Evolutionary conservation across 352 stramenopile genomes (phyloP), one percentile per base, ranked within the genome.

Genomic region (Phytophthora crassamura): DNA sequence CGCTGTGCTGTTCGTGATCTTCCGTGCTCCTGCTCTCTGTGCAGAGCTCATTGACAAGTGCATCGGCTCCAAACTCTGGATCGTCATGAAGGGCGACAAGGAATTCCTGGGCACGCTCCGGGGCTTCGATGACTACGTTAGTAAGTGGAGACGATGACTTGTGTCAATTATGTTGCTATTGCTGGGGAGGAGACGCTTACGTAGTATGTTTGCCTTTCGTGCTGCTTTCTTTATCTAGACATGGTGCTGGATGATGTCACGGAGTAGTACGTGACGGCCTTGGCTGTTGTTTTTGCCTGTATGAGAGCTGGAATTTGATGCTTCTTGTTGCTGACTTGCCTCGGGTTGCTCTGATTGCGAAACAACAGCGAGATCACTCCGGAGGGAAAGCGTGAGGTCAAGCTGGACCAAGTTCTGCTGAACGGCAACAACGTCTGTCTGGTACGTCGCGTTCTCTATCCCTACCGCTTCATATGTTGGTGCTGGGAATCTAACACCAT

Each of bases 21-120:
- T 35, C 16, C 3, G 8, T 45, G 5, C 33, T 30, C 30, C 4
- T 10, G 30, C 22, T 47, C 15, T 22, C 22, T 7, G 9, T 15
- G 32, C 55, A 96, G 98, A 99, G 84, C 81, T 99, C 30, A 99
- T 99, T 62, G 98, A 99, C 84, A 99, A 99, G 75, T 99, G 97
- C 75, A 99, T 99, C 64, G 98, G 97, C 47, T 98, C 94, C 14
- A 89, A 93, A 55, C 93, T 99, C 47, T 99, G 97, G 97, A 98
- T 99, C 69, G 95, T 99, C 69, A 99, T 99, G 97, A 98, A 99
- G 75, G 97, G 97, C 40, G 90, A 98, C 74, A 98, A 98, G 74
- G 96, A 99, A 72, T 92, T 99, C 63, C 68, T 98, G 22, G 96
- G 96, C 34, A 99, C 95, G 28, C 82, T 99, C 20, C 80, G 91